Base-by-base conservation (phyloP, 257 asterid genomes). In the Leptodermis oblonga region DNA sequence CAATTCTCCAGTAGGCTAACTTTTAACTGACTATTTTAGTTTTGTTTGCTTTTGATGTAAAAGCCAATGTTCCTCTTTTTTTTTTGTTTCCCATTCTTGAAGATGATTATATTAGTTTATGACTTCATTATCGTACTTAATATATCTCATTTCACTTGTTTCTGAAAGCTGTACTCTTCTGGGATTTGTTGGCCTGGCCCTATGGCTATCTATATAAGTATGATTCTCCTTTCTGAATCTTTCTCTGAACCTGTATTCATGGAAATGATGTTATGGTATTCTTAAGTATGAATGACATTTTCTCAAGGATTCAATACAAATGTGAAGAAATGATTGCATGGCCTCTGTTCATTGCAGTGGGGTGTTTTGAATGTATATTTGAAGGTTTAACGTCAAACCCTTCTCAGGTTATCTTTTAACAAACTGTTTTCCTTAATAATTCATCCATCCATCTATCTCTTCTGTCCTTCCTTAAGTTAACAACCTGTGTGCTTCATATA, bases 311-410 rank as follows among this genome's bases (percentile, higher is more conserved):
- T 66, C 41, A 59, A 42, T 20, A 14, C 26, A 9, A 43, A 30
- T 28, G 59, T 73, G 69, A 67, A 73, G 73, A 51, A 58, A 42
- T 60, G 72, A 67, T 30, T 17, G 56, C 36, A 30, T 37, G 3
- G 39, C 36, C 42, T 49, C 23, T n/a, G 20, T 28, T 59, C 26
- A 0, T 12, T 20, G 34, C 42, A n/a, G 1, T 33, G 48, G 41
- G 33, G 20, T 10, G 23, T 5, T 33, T 34, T 60, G 17, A 25
- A 20, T 36, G 41, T 51, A 26, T 39, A 41, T 36, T n/a, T n/a
- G 30, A 61, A 59, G 43, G 65, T 59, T 59, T 59, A 31, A 33
- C 34, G 23, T 22, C 68, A 37, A 39, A 7, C 12, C 8, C 10
- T 43, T 42, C n/a, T 45, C 55, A 65, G 39, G 15, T 20, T 34